Base-by-base conservation (phyloP, 2,329 filamentous ascomycete genomes). In the Macrophomina pseudophaseolina region DNA sequence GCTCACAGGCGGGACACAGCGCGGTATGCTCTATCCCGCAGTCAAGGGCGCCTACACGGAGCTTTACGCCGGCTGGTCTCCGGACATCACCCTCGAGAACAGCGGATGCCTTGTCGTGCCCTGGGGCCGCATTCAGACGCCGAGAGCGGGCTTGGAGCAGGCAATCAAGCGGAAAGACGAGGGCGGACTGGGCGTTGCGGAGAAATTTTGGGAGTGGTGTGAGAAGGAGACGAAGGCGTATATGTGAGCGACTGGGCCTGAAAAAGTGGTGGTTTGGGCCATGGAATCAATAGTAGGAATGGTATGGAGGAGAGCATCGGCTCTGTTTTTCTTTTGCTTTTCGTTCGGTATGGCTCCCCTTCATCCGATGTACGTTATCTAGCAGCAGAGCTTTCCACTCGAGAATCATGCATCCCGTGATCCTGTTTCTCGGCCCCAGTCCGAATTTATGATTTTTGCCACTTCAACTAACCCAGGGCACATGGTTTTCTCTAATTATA, bases 151-250 rank as follows among this genome's bases (percentile, higher is more conserved):
- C 67, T 30, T 82, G 6, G 68, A 72, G 9, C 64, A 72, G 16
- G 75, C 70, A 8, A 73, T 73, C 2, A 78, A 75, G 67, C 67
- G 72, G 3, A 69, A 74, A 58, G 73, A 72, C 23, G 77, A 81
- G 53, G 79, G 79, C 30, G 79, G 80, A 1, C 76, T 72, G 2
- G 80, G 78, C 0, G 70, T 78, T 28, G 78, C 74, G 3, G 69
- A 74, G 56, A 73, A 75, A 52, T 80, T 82, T 65, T 82, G 79
- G 80, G 74, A 79, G 11, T 82, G 79, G 80, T 74, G 73, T 12
- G 80, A 82, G 64, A 74, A 78, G 38, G 54, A 67, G 30, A 64
- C 66, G 28, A 67, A 58, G 35, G 63, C 52, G 7, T 44, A 46
- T 12, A 40, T 58, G 63, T 65, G 18, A 58, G 23, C 7, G 2